phyloP scores from a whole-genome alignment of 306 rosid species.

The Datisca glomerata region DNA sequence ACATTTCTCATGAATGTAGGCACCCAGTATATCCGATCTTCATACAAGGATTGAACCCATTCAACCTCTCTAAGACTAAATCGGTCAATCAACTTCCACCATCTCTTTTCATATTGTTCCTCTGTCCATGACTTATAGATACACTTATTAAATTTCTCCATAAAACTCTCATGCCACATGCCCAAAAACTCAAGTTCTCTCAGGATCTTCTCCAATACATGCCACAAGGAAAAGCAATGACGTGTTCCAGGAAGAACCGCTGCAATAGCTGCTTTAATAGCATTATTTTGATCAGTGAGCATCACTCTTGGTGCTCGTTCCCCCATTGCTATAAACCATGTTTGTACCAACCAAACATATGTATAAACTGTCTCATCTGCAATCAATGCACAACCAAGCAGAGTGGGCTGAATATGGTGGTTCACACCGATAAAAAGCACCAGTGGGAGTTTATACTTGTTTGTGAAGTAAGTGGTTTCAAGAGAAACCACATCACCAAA shows the following conservation, averaged over 20 bases:
- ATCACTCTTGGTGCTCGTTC: constrained; percentile 12
- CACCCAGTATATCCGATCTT: constrained; percentile 15
- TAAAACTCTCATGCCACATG: constrained; percentile 14
- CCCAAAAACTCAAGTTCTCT: constrained; percentile 9
- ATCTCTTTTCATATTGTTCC: constrained; percentile 11
- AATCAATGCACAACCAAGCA: constrained; percentile 17
- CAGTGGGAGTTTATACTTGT: constrained; percentile 14
- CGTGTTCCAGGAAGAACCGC: constrained; percentile 15
- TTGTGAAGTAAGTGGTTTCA: constrained; percentile 12
- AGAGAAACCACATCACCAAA: constrained; percentile 13
- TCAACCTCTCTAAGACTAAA: constrained; percentile 15
- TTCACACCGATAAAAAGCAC: constrained; percentile 19
- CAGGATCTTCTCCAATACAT: constrained; percentile 7
- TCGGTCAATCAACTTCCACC: constrained; percentile 11
- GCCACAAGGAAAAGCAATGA: constrained; percentile 15
- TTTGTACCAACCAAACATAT: constrained; percentile 9
- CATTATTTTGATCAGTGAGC: constrained; percentile 12
- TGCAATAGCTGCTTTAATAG: constrained; percentile 10
- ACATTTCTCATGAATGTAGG: constrained; percentile 8
- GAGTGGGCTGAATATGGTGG: constrained; percentile 15
- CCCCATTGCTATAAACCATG: constrained; percentile 20
- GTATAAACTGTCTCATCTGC: constrained; percentile 14
- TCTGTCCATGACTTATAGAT: constrained; percentile 13
- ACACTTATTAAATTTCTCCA: constrained; percentile 15
- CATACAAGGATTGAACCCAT: constrained; percentile 12